These are phyloP conservation scores for Mortierella sp. DNA, from an alignment of 371 early-diverging fungal species.

Conservation along the genomic window DNA sequence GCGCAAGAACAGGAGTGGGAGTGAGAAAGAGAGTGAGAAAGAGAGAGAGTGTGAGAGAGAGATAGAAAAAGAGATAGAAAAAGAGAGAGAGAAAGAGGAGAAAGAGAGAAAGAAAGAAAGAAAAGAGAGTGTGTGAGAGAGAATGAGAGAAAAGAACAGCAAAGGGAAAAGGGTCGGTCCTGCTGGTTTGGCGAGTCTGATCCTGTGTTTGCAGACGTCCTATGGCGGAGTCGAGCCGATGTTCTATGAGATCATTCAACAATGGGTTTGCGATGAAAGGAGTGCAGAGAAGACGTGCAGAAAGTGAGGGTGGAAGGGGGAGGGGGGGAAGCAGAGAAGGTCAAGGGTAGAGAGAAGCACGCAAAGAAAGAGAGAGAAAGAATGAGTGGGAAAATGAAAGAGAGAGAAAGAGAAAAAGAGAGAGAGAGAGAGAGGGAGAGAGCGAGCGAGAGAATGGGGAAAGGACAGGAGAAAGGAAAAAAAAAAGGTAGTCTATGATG, in stretches of 20 bases:
- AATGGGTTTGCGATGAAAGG: background rate
- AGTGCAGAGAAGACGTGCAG: background rate
- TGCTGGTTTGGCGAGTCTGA: background rate
- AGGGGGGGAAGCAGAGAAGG: background rate
- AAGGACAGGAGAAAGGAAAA: background rate
- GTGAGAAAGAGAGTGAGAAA: background rate
- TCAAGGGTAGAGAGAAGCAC: background rate
- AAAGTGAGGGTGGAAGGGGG: background rate
- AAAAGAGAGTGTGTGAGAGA: background rate
- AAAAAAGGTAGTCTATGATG: too few species aligned
- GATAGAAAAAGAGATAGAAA: background rate
- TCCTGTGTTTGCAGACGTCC: too few species aligned
- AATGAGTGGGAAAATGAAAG: background rate
- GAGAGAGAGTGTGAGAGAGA: background rate
- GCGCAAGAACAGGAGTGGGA: background rate
- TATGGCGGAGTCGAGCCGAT: too few species aligned
- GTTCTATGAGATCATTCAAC: too few species aligned
- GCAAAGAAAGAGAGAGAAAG: too few species aligned
- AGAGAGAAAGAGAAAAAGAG: constrained; percentile 7
- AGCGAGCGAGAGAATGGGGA: background rate
- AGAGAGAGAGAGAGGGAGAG: background rate
- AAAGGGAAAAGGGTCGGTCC: too few species aligned
- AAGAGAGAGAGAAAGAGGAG: background rate
- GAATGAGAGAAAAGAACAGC: too few species aligned
- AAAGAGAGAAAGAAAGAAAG: background rate